A percentile compares a stretch with the other conserved stretches of the same genome.
Conservation (phyloP, 2,329 filamentous ascomycete genomes). For the Calycina herbarum region DNA sequence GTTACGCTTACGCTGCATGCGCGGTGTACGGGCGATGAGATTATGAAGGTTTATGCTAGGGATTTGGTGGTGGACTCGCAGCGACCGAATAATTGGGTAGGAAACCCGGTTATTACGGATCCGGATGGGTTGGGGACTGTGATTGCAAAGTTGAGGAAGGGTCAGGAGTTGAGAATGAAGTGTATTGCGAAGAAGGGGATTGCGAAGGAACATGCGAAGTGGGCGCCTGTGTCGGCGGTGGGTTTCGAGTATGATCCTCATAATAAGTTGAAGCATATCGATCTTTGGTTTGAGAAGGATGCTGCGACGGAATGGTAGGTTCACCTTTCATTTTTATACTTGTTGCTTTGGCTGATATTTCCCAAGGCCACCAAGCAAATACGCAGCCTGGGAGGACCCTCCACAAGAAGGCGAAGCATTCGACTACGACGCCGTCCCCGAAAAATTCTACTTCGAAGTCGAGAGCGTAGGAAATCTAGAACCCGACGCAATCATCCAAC, state of each 20-base stretch:
- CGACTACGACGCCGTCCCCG: slow-evolving; percentile 84
- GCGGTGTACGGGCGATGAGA: slow-evolving; percentile 79
- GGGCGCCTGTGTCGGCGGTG: slow-evolving; percentile 88
- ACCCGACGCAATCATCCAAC: slow-evolving; percentile 84
- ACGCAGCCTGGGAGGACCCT: slow-evolving; percentile 76
- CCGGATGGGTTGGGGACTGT: slow-evolving; percentile 77
- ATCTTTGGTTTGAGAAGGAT: slow-evolving; percentile 93
- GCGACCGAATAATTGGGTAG: slow-evolving; percentile 72
- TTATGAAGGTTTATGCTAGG: slow-evolving; percentile 91
- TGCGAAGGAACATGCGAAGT: slow-evolving; percentile 98
- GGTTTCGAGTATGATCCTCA: slow-evolving; percentile 98
- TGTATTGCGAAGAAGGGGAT: slow-evolving; percentile 98
- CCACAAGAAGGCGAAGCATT: slow-evolving; percentile 82
- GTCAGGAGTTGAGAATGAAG: slow-evolving; percentile 84
- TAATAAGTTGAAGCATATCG: slow-evolving; percentile 89
- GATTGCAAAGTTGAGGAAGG: slow-evolving; percentile 86
- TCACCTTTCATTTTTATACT: not conserved
- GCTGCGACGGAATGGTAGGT: slow-evolving; percentile 79
- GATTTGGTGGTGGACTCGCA: slow-evolving; percentile 75
- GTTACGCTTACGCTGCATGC: slow-evolving; percentile 83
- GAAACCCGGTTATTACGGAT: slow-evolving; percentile 81
- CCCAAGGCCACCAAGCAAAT: slow-evolving; percentile 75
- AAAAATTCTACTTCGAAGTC: slow-evolving; percentile 89
- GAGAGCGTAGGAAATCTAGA: slow-evolving; percentile 86
- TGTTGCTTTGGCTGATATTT: slow-evolving; percentile 17